Percentiles rank a stretch among this genome's conserved stretches.
phyloP scores from a whole-genome alignment of 192 early-diverging fungal genomes.

The Mortierella claussenii region DNA sequence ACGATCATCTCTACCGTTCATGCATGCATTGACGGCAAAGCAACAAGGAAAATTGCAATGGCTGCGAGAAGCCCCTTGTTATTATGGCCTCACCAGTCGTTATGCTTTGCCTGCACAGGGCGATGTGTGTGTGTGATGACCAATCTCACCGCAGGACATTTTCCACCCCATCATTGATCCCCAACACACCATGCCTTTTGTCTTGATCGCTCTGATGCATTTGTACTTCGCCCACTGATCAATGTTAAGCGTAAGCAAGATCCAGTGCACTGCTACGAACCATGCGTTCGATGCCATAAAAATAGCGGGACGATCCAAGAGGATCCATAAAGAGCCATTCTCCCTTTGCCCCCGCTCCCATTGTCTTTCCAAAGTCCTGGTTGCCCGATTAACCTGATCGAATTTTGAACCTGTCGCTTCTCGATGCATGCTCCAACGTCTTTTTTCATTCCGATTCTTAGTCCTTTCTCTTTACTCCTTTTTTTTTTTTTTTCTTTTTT shows the following conservation, averaged over 20 bases:
- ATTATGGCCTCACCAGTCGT: too few relatives aligned
- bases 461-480: background rate
- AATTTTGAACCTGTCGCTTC: too few relatives aligned
- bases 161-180: background rate
- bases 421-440: too few relatives aligned
- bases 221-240: too few relatives aligned
- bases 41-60: background rate
- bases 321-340: background rate
- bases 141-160: background rate
- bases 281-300: slow-evolving; percentile 1
- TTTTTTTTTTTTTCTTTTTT: background rate
- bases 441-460: background rate
- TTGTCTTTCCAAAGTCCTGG: background rate
- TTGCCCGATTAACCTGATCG: background rate
- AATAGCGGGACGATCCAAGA: background rate
- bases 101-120: too few relatives aligned
- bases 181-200: background rate
- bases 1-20: background rate
- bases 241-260: too few relatives aligned
- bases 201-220: too few relatives aligned
- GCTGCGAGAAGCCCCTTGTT: too few relatives aligned
- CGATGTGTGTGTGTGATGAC: too few relatives aligned
- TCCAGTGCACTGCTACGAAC: too few relatives aligned
- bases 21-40: background rate
- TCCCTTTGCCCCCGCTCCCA: background rate